Conservation (phyloP, 148 eudicot genomes). For the Linanthus parryae region DNA sequence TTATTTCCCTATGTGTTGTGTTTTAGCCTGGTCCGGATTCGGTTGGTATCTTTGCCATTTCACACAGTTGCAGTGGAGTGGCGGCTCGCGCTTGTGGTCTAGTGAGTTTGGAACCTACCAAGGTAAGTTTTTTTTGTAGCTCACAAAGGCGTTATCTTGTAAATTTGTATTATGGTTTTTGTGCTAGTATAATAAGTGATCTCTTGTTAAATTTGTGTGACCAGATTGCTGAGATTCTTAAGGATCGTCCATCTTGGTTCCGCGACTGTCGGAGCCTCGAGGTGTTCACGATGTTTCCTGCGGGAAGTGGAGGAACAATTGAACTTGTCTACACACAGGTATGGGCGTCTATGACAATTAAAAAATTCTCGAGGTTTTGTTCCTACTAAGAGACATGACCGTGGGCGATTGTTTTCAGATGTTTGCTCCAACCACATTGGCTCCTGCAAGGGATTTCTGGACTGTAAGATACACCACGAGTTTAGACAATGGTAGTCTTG, state of each 20-base stretch:
- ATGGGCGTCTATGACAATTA: too few relatives aligned
- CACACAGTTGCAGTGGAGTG: slow-evolving; percentile 80
- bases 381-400: slow-evolving; percentile 2
- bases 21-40: slow-evolving; percentile 99
- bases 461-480: slow-evolving; percentile 90
- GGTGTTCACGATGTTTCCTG: slow-evolving; percentile 77
- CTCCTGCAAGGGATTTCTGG: slow-evolving; percentile 97
- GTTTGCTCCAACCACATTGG: slow-evolving; percentile 94
- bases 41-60: slow-evolving; percentile 97
- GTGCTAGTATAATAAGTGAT: not conserved
- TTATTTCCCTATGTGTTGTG: too few relatives aligned
- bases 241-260: slow-evolving; percentile 96
- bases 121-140: slow-evolving; percentile 33
- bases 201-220: slow-evolving; percentile 3
- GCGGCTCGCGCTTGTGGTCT: slow-evolving; percentile 99
- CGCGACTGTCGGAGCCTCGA: slow-evolving; percentile 98
- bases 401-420: slow-evolving; percentile 35
- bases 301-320: slow-evolving; percentile 91
- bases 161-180: not conserved
- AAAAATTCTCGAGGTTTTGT: too few relatives aligned
- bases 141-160: not conserved
- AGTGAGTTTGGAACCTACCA: slow-evolving; percentile 88
- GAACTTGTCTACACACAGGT: slow-evolving; percentile 91
- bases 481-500: slow-evolving; percentile 85
- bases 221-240: slow-evolving; percentile 93